These are phyloP conservation scores for Microstegium vimineum DNA, from an alignment of 176 grass and related monocot genomes.

Conservation along the genomic window DNA sequence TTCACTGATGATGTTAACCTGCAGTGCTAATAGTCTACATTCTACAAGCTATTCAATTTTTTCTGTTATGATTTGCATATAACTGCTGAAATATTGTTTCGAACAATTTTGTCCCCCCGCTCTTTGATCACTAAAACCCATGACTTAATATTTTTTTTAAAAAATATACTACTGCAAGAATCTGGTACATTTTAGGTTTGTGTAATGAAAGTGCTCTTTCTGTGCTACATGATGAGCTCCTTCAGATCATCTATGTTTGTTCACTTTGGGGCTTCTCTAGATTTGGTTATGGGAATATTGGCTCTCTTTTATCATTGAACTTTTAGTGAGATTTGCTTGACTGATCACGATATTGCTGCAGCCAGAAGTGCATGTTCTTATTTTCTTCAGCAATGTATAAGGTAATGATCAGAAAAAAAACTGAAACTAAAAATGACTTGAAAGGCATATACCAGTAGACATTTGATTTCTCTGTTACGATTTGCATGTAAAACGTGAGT, in stretches of 20 bases:
- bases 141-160: too few relatives aligned
- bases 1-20: not conserved
- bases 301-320: not conserved
- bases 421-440: not conserved
- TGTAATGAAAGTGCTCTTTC: not conserved
- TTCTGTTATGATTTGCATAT: not conserved
- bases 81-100: not conserved
- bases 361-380: not conserved
- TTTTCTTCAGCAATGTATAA: not conserved
- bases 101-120: not conserved
- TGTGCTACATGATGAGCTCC: not conserved
- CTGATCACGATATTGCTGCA: not conserved
- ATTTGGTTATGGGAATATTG: not conserved
- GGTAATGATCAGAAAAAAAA: not conserved
- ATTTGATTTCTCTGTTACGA: not conserved
- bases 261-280: not conserved
- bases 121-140: not conserved
- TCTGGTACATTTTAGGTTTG: too few relatives aligned
- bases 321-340: not conserved
- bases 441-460: not conserved
- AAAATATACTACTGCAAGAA: not conserved
- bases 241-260: not conserved
- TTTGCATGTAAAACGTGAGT: not conserved
- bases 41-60: not conserved
- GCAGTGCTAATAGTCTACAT: not conserved